phyloP scores from a whole-genome alignment of 2,329 filamentous ascomycete species.

The Elsinoe fawcettii region DNA sequence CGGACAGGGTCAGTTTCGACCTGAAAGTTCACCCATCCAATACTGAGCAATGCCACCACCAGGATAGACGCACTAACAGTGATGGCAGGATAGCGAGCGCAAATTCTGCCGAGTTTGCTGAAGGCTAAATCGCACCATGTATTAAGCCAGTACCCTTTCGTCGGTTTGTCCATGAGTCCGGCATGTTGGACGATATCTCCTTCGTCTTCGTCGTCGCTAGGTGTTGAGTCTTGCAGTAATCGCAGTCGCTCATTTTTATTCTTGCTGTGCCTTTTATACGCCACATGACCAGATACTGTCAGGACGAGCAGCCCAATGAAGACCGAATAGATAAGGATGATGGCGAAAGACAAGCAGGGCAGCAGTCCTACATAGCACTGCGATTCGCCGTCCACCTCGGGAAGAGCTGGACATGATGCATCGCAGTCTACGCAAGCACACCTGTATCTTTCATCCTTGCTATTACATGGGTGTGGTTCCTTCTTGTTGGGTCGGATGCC shows the following conservation, averaged over 20 bases:
- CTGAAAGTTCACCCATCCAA: constrained; percentile 84
- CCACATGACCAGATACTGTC: constrained; percentile 64
- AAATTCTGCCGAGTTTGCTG: constrained; percentile 67
- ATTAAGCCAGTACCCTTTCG: constrained; percentile 75
- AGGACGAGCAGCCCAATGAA: constrained; percentile 61
- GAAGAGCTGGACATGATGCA: constrained; percentile 72
- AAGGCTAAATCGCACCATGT: constrained; percentile 74
- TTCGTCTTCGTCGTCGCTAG: constrained; percentile 90
- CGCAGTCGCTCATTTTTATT: constrained; percentile 76
- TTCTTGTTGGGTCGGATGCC: constrained; percentile 67
- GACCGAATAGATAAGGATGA: constrained; percentile 76
- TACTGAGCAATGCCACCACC: constrained; percentile 67
- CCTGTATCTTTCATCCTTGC: constrained; percentile 72
- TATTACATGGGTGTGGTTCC: constrained; percentile 78
- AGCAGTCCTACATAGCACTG: constrained; percentile 77
- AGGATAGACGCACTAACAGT: constrained; percentile 73
- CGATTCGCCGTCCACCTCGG: constrained; percentile 60
- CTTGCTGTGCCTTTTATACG: constrained; percentile 64
- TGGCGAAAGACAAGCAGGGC: constrained; percentile 89
- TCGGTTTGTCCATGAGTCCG: constrained; percentile 70
- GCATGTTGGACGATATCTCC: constrained; percentile 71
- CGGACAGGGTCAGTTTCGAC: constrained; percentile 84
- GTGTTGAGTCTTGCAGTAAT: constrained; percentile 72
- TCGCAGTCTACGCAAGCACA: constrained; percentile 94
- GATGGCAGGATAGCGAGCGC: constrained; percentile 73